A percentile compares a stretch with the other conserved stretches of the same genome.
Conservation (phyloP, 495 filamentous ascomycete genomes). For the Beverwykella pulmonaria region DNA sequence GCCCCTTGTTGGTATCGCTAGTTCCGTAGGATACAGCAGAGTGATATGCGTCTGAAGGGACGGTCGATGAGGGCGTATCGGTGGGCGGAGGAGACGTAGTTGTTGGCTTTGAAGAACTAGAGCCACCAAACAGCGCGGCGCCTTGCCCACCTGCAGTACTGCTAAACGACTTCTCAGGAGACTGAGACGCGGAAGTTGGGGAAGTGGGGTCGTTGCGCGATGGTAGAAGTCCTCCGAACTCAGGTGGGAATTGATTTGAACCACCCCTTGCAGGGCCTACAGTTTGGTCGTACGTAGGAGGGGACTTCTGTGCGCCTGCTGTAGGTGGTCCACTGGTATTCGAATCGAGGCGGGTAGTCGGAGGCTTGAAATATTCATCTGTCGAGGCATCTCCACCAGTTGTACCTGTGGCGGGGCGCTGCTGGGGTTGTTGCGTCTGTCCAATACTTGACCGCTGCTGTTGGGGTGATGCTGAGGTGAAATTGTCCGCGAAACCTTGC, state of each 20-base stretch:
- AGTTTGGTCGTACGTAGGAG: conserved; percentile 64
- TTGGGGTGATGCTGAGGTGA: conserved; percentile 70
- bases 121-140: conserved; percentile 39
- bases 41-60: conserved; percentile 45
- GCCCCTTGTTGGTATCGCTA: conserved; percentile 35
- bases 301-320: conserved; percentile 62
- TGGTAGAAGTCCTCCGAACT: conserved; percentile 68
- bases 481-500: conserved; percentile 89
- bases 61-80: conserved; percentile 40
- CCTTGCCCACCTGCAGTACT: conserved; percentile 34
- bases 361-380: conserved; percentile 24
- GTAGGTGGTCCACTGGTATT: conserved; percentile 51
- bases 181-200: conserved; percentile 34
- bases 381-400: neutral
- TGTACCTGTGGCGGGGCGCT: conserved; percentile 10
- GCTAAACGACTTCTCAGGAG: conserved; percentile 41
- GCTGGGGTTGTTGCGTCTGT: conserved; percentile 36
- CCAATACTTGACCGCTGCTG: conserved; percentile 44
- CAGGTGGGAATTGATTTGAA: conserved; percentile 57
- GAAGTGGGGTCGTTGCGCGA: conserved; percentile 58
- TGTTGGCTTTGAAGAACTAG: conserved; percentile 24
- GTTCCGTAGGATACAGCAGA: conserved; percentile 43
- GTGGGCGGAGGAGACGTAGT: conserved; percentile 38
- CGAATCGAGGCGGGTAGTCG: conserved; percentile 35
- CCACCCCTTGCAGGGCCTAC: conserved; percentile 43